Base-by-base conservation (phyloP, 768 basidiomycete genomes). In the Mycena galopus region DNA sequence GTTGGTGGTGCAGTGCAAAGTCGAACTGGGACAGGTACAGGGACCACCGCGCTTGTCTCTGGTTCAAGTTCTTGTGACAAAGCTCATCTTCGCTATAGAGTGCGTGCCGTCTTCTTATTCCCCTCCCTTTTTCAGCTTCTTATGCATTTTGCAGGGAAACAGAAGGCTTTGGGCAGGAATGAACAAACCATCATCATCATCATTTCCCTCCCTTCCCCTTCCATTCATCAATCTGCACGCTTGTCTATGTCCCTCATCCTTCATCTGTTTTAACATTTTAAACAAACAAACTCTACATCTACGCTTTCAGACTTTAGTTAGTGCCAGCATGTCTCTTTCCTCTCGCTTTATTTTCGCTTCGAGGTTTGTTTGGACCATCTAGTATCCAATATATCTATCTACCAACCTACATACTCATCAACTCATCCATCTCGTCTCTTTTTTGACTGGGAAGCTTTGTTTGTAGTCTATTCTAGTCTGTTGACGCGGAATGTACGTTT, bases 11-110 rank as follows among this genome's bases (percentile, higher is more conserved):
- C n/a, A n/a, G n/a, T n/a, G n/a, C n/a, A n/a, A n/a, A n/a, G n/a
- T n/a, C n/a, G n/a, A n/a, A n/a, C n/a, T n/a, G n/a, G n/a, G n/a
- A n/a, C n/a, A n/a, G n/a, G n/a, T n/a, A n/a, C n/a, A n/a, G n/a
- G n/a, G n/a, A n/a, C n/a, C n/a, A n/a, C n/a, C n/a, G n/a, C n/a
- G n/a, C n/a, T n/a, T n/a, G n/a, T n/a, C n/a, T n/a, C n/a, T n/a
- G n/a, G n/a, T n/a, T n/a, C n/a, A n/a, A n/a, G n/a, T n/a, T 76
- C 81, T 97, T 71, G 96, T 97, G 81, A 91, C 91, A 79, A 96
- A 96, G 82, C 80, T 98, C 60, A 89, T 92, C 50, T 93, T 91
- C 79, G 94, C 94, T 23, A 93, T 96, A 44, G 94, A 96, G 91
- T 94, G 76, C 68, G 93, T 86, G n/a, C n/a, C 8, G 23, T 1